Evolutionary conservation across 2,329 filamentous ascomycete species (phyloP).

Genomic region (Sporothrix sp.): DNA sequence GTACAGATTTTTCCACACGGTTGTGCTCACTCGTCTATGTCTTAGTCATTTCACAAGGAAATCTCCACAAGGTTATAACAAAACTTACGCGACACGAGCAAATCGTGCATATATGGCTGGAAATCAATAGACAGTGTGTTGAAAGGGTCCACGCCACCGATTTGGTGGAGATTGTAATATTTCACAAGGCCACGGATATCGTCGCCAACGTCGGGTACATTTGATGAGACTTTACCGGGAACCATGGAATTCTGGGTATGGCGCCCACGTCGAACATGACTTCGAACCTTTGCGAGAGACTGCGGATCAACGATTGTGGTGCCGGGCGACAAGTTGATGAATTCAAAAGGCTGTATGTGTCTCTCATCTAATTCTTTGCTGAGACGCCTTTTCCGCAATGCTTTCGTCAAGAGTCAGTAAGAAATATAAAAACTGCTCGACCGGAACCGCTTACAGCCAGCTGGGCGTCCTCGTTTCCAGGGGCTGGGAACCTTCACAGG

Average conservation of each 20-base stretch:
- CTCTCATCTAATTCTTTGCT: background rate
- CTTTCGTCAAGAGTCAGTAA: background rate
- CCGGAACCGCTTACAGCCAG: slow-evolving; percentile 1
- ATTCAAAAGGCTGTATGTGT: background rate
- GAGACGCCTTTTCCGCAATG: background rate
- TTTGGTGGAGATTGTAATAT: slow-evolving; percentile 7
- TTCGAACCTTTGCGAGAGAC: background rate
- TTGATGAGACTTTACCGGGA: background rate
- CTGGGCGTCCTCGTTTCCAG: slow-evolving; percentile 11
- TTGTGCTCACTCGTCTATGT: background rate
- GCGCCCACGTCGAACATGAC: slow-evolving; percentile 2
- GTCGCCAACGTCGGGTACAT: too few relatives aligned
- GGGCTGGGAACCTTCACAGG: slow-evolving; percentile 9
- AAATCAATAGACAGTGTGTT: background rate
- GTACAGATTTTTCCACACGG: slow-evolving; percentile 7
- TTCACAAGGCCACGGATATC: background rate
- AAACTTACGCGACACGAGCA: slow-evolving; percentile 1
- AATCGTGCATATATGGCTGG: slow-evolving; percentile 12
- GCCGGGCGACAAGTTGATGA: slow-evolving; percentile 2
- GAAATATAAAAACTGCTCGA: too few relatives aligned
- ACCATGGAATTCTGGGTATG: too few relatives aligned
- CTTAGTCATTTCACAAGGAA: background rate
- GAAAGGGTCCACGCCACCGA: slow-evolving; percentile 11
- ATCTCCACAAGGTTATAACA: background rate
- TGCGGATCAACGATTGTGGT: background rate